A percentile compares a stretch with the other conserved stretches of the same genome.
Evolutionary conservation across 495 filamentous ascomycete genomes (phyloP).

Genomic region (Penicillium silybi): DNA sequence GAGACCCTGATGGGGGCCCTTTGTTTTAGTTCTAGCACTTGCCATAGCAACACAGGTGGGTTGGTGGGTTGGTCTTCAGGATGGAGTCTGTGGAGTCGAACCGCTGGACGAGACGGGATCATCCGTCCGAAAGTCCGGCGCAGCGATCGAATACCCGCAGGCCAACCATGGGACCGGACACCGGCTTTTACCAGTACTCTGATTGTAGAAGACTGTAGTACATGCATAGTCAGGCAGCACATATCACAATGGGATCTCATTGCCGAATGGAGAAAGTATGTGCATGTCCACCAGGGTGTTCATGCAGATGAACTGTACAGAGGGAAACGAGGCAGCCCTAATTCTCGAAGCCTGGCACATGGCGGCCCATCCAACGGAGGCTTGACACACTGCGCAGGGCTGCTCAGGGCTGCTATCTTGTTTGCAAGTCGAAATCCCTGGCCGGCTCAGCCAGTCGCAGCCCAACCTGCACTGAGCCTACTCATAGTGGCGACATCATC

Average conservation of each 20-base stretch:
- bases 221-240: background rate
- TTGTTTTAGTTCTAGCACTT: constrained; percentile 10
- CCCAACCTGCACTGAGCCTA: background rate
- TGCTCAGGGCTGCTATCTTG: background rate
- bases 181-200: background rate
- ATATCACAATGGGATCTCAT: background rate
- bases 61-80: constrained; percentile 6
- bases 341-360: constrained; percentile 28
- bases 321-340: constrained; percentile 7
- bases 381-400: constrained; percentile 21
- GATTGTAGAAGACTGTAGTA: background rate
- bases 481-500: background rate
- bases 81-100: constrained; percentile 24
- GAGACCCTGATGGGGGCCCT: constrained; percentile 10
- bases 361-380: constrained; percentile 21
- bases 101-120: constrained; percentile 29
- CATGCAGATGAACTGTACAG: constrained; percentile 23
- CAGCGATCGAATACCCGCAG: constrained; percentile 11
- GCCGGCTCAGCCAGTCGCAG: background rate
- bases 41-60: constrained; percentile 26
- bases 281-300: constrained; percentile 2
- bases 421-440: background rate
- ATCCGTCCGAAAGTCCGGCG: constrained; percentile 12
- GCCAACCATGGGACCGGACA: constrained; percentile 24
- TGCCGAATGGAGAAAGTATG: background rate